A percentile compares a stretch with the other conserved stretches of the same genome.
phyloP scores from a whole-genome alignment of 352 stramenopile species.

The Globisporangium yorkense region DNA sequence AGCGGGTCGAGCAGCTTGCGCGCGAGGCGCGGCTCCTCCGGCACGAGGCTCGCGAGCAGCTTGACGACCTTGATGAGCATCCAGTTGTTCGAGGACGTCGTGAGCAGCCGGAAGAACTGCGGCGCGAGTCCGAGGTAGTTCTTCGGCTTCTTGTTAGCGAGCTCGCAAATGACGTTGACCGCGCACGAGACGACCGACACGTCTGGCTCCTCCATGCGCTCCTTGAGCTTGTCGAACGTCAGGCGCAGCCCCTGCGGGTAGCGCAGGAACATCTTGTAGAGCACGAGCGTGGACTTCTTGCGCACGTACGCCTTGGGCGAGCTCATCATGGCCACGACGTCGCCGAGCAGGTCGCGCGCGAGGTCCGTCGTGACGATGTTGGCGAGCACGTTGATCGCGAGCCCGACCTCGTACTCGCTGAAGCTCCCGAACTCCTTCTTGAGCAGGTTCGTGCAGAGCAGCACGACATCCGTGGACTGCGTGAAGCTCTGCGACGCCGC shows the following conservation, averaged over 20 bases:
- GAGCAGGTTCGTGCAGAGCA: conserved; percentile 98
- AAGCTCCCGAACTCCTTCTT: conserved; percentile 95
- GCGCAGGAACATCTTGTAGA: conserved; percentile 99
- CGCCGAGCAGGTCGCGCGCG: conserved; percentile 89
- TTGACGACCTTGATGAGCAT: conserved; percentile 99
- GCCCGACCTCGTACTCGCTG: conserved; percentile 95
- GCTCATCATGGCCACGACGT: conserved; percentile 90
- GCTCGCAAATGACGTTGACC: conserved; percentile 99
- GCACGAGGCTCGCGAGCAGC: conserved; percentile 95
- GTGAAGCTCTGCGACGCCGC: conserved; percentile 95
- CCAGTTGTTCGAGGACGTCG: conserved; percentile 98
- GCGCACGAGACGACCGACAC: conserved; percentile 96
- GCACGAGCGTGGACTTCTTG: conserved; percentile 97
- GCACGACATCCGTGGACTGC: conserved; percentile 96
- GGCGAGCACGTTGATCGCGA: conserved; percentile 98
- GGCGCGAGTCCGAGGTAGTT: conserved; percentile 98
- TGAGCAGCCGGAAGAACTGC: conserved; percentile 98
- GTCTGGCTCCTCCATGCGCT: conserved; percentile 94
- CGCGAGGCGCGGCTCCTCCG: conserved; percentile 96
- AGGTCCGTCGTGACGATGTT: conserved; percentile 99
- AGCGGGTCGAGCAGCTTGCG: conserved; percentile 98
- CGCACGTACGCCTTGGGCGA: conserved; percentile 95
- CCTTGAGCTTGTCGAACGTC: conserved; percentile 97
- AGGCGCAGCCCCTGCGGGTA: conserved; percentile 97
- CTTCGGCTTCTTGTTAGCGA: conserved; percentile 98